Conservation (phyloP, 2,329 filamentous ascomycete species). For the Diaporthe aspalathi region DNA sequence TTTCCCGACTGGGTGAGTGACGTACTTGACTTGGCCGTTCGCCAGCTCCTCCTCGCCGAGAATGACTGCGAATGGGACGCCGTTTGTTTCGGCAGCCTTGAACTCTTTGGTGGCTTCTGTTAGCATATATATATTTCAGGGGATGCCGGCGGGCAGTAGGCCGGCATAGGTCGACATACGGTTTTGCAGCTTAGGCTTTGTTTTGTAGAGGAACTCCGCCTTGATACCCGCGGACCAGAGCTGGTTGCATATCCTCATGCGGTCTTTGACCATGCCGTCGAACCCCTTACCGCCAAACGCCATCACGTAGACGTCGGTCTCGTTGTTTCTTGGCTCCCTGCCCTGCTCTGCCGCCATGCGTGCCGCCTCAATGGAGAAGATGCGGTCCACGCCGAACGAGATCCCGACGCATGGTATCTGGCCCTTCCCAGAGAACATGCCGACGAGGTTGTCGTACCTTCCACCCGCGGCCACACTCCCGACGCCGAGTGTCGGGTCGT, state of each 20-base stretch:
- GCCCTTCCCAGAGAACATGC: constrained; percentile 82
- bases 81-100: constrained; percentile 84
- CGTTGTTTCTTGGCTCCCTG: constrained; percentile 57
- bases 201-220: constrained; percentile 90
- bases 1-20: constrained; percentile 62
- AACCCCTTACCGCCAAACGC: constrained; percentile 90
- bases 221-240: constrained; percentile 92
- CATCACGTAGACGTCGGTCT: constrained; percentile 95
- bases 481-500: constrained; percentile 84
- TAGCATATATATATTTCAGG: background rate
- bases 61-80: constrained; percentile 87
- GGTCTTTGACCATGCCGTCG: constrained; percentile 82
- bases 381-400: constrained; percentile 91
- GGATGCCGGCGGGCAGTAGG: background rate
- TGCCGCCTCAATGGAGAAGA: constrained; percentile 88
- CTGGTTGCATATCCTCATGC: constrained; percentile 80
- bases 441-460: constrained; percentile 88
- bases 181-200: constrained; percentile 86
- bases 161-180: constrained; percentile 54
- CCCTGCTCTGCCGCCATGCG: constrained; percentile 73
- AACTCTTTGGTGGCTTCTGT: constrained; percentile 69
- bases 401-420: constrained; percentile 89
- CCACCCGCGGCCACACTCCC: constrained; percentile 89
- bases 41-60: constrained; percentile 91
- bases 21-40: constrained; percentile 73